Base-by-base conservation (phyloP, 768 basidiomycete genomes). In the Lactarius sanguifluus region DNA sequence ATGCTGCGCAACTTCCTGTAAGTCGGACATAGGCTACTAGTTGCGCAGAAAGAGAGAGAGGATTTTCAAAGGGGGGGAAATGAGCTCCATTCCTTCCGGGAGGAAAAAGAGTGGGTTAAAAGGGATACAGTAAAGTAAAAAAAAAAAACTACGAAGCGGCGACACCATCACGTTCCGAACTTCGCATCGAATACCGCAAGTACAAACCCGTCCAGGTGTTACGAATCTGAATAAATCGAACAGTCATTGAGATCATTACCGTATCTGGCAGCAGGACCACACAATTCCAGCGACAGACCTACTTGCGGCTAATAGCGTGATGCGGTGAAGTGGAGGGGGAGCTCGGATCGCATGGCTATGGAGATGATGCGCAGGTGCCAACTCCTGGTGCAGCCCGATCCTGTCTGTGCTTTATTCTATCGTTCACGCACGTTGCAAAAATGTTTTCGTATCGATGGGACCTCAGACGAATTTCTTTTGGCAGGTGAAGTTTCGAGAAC, bases 11-110 rank as follows among this genome's bases (percentile, higher is more conserved):
- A 45, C 43, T 59, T 23, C 55, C 61, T 52, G 32, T 8, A 56
- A n/a, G 41, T 63, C 41, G 30, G 62, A 45, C 66, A 67, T 67
- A 2, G 50, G 15, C 15, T 12, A 50, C 25, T 10, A 13, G 47
- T 13, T 20, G 45, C n/a, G 47, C 47, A 13, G 47, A 5, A 13
- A 50, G n/a, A 15, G n/a, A 47, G 45, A 25, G 50, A 13, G 50
- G 2, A 52, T 52, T 25, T 23, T 13, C 13, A 28, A 52, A 13
- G 50, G 23, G 12, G 47, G 50, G 47, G 47, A 4, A 13, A 23
- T 12, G 47, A 12, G 2, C n/a, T 13, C 47, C 47, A 50, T 50
- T 25, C 13, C 5, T 52, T 52, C 50, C 10, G 6, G 50, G 25
- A 2, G 25, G 23, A 2, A 52, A 15, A 13, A 25, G 50, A 13